phyloP scores from a whole-genome alignment of 2,329 filamentous ascomycete species.

The Bipolaris victoriae region DNA sequence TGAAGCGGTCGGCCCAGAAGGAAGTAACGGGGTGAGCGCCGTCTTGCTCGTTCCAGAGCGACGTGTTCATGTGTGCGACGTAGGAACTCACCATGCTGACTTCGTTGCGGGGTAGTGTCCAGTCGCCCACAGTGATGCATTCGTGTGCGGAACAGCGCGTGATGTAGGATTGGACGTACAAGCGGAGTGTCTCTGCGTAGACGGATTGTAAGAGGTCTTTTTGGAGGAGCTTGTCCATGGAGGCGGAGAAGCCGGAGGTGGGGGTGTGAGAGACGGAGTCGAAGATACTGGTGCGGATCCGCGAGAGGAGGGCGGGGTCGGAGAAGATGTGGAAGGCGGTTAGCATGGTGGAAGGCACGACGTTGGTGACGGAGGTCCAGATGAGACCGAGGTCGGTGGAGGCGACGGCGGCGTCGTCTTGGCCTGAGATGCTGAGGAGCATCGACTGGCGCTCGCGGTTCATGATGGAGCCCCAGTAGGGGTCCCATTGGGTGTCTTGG shows the following conservation, averaged over 20 bases:
- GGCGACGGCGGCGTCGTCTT: constrained; percentile 1
- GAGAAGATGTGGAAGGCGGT: neutral
- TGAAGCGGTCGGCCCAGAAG: neutral
- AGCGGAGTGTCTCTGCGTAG: neutral
- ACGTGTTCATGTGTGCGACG: too few species aligned
- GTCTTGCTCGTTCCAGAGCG: too few species aligned
- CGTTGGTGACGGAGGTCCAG: constrained; percentile 3
- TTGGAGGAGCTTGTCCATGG: neutral
- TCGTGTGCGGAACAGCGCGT: too few species aligned
- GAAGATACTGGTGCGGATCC: neutral
- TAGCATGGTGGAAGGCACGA: constrained; percentile 4
- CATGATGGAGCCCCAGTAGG: too few species aligned
- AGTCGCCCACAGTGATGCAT: too few species aligned
- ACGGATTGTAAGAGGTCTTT: neutral
- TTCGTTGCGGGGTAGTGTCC: too few species aligned
- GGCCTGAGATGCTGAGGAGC: neutral
- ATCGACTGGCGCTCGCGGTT: neutral
- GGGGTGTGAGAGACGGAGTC: neutral
- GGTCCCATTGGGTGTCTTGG: too few species aligned
- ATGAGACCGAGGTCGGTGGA: constrained; percentile 5
- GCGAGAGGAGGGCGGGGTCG: neutral
- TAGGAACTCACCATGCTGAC: too few species aligned
- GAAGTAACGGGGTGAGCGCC: neutral
- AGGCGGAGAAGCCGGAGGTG: neutral
- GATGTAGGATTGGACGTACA: too few species aligned